phyloP scores from a whole-genome alignment of 352 stramenopile species.

The Phytopythium mirpurense region DNA sequence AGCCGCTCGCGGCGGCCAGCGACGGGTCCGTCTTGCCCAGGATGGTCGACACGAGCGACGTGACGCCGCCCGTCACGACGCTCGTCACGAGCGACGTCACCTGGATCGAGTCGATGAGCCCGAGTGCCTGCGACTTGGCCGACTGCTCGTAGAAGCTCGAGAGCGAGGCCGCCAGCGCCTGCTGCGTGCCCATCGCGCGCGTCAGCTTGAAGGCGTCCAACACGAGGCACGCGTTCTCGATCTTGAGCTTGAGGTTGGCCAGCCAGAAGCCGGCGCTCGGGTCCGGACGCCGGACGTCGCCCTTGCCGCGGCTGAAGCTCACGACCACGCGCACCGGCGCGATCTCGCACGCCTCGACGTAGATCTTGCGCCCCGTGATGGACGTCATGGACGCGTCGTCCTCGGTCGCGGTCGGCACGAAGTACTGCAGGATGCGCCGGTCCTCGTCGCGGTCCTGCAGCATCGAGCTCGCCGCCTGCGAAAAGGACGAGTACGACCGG shows the following conservation, averaged over 20 bases:
- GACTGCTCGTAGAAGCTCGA: slow-evolving; percentile 73
- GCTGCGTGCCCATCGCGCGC: slow-evolving; percentile 69
- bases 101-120: slow-evolving; percentile 80
- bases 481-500: slow-evolving; percentile 45
- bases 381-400: slow-evolving; percentile 55
- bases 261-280: slow-evolving; percentile 63
- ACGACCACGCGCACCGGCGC: slow-evolving; percentile 67
- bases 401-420: slow-evolving; percentile 36
- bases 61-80: slow-evolving; percentile 71
- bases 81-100: slow-evolving; percentile 82
- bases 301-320: slow-evolving; percentile 73
- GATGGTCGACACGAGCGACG: slow-evolving; percentile 73
- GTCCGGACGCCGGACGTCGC: slow-evolving; percentile 24
- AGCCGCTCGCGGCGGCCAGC: slow-evolving; percentile 35
- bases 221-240: slow-evolving; percentile 80
- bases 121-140: slow-evolving; percentile 76
- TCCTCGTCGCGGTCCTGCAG: slow-evolving; percentile 25
- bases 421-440: slow-evolving; percentile 64
- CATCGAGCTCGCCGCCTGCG: slow-evolving; percentile 22
- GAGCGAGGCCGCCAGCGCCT: slow-evolving; percentile 62
- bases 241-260: slow-evolving; percentile 79
- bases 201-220: slow-evolving; percentile 60
- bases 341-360: slow-evolving; percentile 66
- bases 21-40: slow-evolving; percentile 70
- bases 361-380: slow-evolving; percentile 74